Base-by-base conservation (phyloP, 768 basidiomycete species). In the Auriculariales sp. region DNA sequence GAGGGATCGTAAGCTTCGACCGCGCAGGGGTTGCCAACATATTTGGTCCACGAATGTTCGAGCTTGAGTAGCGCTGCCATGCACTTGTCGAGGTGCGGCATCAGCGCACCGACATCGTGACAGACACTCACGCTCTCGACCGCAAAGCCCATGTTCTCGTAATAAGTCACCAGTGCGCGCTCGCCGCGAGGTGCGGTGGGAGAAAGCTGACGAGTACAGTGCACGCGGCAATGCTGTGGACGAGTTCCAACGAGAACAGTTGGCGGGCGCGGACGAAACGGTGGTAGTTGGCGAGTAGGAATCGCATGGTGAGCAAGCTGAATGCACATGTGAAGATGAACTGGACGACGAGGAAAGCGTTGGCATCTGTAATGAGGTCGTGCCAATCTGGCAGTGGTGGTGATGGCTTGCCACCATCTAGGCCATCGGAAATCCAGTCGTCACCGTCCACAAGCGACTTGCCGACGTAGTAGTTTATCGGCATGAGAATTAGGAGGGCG, bases 261-360 rank as follows among this genome's bases (percentile, higher is more conserved):
- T 98, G 95, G 1, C 95, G 80, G 0, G 89, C 80, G 22, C 83
- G 83, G 51, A 97, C 76, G 68, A 91, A 95, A 22, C 83, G 79
- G 32, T 78, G 74, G 63, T 92, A 98, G 63, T 93, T 95, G 54
- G 79, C 77, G 70, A 90, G 81, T 48, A 94, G 78, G 66, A 87
- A 88, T 53, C 80, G 81, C 50, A 98, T 75, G 1, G 90, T 75
- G 47, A 97, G 78, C 48, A 81, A 61, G 3, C 92, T 92, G 73
- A 98, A 95, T 46, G 94, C 68, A 64, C 93, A 95, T 1, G 94
- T 92, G 73, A 97, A 95, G 49, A 90, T 61, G 49, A 98, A 78
- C 62, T 98, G 91, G 11, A 90, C 71, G 2, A 86, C 81, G 48
- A 91, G 80, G 58, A n/a, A 92, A 1, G 88, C 83, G 63, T 88